Conservation (phyloP, 768 basidiomycete species). For the Leccinum subgranulosum region DNA sequence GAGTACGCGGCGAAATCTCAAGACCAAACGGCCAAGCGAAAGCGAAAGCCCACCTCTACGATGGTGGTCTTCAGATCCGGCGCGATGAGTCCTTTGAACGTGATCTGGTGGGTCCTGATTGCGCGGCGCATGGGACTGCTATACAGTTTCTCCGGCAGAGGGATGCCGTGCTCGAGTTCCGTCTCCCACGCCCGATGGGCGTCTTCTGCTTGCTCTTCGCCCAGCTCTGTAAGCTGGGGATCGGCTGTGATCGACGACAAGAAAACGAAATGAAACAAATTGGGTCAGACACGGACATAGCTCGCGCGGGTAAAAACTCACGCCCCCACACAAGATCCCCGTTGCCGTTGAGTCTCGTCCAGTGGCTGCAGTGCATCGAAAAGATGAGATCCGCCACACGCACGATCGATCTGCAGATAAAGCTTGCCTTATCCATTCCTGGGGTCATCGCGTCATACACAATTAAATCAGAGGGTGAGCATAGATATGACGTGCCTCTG, state of each 20-base stretch:
- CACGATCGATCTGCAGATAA: not conserved
- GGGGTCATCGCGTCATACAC: not conserved
- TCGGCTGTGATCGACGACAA: slow-evolving; percentile 44
- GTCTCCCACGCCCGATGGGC: slow-evolving; percentile 46
- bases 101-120: slow-evolving; percentile 51
- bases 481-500: slow-evolving; percentile 27
- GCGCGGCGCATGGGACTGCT: slow-evolving; percentile 64
- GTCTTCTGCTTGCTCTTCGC: slow-evolving; percentile 51
- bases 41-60: slow-evolving; percentile 46
- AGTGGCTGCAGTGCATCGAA: slow-evolving; percentile 34
- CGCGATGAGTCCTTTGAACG: slow-evolving; percentile 44
- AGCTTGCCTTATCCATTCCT: slow-evolving; percentile 61
- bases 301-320: slow-evolving; percentile 33
- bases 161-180: slow-evolving; percentile 42
- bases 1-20: not conserved
- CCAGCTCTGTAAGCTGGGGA: slow-evolving; percentile 57
- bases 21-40: not conserved
- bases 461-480: not conserved
- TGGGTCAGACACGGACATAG: not conserved
- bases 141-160: slow-evolving; percentile 54
- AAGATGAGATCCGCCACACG: not conserved
- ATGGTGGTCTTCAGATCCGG: slow-evolving; percentile 38
- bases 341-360: slow-evolving; percentile 60
- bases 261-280: not conserved
- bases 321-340: slow-evolving; percentile 73